Evolutionary conservation across 2,329 filamentous ascomycete genomes (phyloP).

Genomic region (Grosmannia clavigera): DNA sequence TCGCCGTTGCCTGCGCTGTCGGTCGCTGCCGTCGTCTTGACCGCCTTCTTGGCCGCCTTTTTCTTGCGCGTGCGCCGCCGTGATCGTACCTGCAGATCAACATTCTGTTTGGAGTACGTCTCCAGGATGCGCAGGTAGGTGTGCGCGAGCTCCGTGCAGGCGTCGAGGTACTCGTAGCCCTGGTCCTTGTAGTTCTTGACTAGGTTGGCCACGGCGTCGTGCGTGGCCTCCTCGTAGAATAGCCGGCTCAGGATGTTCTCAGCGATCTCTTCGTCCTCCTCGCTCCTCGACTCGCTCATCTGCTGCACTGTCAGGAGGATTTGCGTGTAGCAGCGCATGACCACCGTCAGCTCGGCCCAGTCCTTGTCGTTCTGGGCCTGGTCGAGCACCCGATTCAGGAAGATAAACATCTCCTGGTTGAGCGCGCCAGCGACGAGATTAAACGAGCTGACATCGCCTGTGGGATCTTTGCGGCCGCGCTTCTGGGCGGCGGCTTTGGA

Average conservation of each 20-base stretch:
- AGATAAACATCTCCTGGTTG: slow-evolving; percentile 90
- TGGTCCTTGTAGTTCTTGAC: slow-evolving; percentile 84
- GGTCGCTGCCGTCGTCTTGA: slow-evolving; percentile 24
- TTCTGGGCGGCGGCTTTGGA: slow-evolving; percentile 26
- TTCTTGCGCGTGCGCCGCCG: slow-evolving; percentile 61
- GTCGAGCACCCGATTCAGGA: slow-evolving; percentile 73
- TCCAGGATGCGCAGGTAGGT: slow-evolving; percentile 89
- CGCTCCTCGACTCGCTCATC: slow-evolving; percentile 71
- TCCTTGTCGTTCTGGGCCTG: slow-evolving; percentile 67
- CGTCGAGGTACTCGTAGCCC: slow-evolving; percentile 85
- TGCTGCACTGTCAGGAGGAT: slow-evolving; percentile 86
- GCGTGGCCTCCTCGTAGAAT: slow-evolving; percentile 95
- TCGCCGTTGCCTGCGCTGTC: slow-evolving; percentile 13
- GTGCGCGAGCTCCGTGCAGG: slow-evolving; percentile 79
- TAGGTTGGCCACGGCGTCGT: slow-evolving; percentile 74
- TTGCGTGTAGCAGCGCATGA: slow-evolving; percentile 90
- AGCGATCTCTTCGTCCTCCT: slow-evolving; percentile 95
- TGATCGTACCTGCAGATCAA: slow-evolving; percentile 84
- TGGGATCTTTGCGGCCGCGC: slow-evolving; percentile 3
- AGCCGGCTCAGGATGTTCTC: slow-evolving; percentile 94
- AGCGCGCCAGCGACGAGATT: slow-evolving; percentile 79
- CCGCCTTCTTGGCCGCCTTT: slow-evolving; percentile 41
- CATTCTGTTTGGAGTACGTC: slow-evolving; percentile 86
- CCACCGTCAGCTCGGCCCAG: slow-evolving; percentile 76
- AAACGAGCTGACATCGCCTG: slow-evolving; percentile 59